Percentiles rank a stretch among this genome's conserved stretches.
These are phyloP conservation scores for Moricandia arvensis DNA, from an alignment of 345 rosid species.

Conservation along the genomic window DNA sequence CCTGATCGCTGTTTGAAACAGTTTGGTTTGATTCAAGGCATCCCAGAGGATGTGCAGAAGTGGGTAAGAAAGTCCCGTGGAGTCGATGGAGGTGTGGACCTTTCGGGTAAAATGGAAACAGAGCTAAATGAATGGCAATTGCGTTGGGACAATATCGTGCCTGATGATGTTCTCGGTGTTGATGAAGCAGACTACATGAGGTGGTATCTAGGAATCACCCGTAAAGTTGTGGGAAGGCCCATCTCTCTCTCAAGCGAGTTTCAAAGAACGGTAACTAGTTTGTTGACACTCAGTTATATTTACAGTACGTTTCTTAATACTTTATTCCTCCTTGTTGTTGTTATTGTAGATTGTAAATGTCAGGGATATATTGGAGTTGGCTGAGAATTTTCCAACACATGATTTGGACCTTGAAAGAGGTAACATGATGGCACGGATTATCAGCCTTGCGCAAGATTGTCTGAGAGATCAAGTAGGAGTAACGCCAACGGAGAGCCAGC, in stretches of 20 bases:
- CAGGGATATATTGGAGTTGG: slow-evolving; percentile 72
- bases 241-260: slow-evolving; percentile 76
- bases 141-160: slow-evolving; percentile 59
- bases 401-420: slow-evolving; percentile 71
- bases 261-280: slow-evolving; percentile 65
- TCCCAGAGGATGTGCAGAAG: slow-evolving; percentile 78
- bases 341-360: slow-evolving; percentile 66
- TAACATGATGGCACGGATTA: slow-evolving; percentile 65
- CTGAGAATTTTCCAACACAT: slow-evolving; percentile 63
- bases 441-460: slow-evolving; percentile 77
- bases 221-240: slow-evolving; percentile 83
- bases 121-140: slow-evolving; percentile 89
- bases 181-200: slow-evolving; percentile 80
- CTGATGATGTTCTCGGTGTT: slow-evolving; percentile 56
- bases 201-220: slow-evolving; percentile 78
- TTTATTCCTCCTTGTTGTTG: not conserved
- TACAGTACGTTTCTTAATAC: not conserved
- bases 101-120: slow-evolving; percentile 83
- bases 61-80: slow-evolving; percentile 98
- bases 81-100: slow-evolving; percentile 95
- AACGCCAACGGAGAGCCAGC: slow-evolving; percentile 39
- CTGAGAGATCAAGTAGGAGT: slow-evolving; percentile 70
- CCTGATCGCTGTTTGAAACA: slow-evolving; percentile 96
- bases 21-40: slow-evolving; percentile 66
- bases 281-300: not conserved